phyloP scores from a whole-genome alignment of 495 filamentous ascomycete species.

The Aspergillus diversus region DNA sequence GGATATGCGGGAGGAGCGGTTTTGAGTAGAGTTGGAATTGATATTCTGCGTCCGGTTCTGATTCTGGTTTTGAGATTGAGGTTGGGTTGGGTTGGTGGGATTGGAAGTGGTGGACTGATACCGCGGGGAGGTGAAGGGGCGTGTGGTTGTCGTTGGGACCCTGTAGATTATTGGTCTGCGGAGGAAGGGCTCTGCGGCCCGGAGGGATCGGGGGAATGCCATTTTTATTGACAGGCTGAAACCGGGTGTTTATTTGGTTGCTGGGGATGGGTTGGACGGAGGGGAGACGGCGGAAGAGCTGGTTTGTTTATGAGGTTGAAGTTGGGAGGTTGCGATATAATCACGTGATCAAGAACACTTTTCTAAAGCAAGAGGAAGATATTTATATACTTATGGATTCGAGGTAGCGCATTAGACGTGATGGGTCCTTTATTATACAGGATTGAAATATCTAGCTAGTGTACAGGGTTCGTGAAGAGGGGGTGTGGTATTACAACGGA shows the following conservation, averaged over 20 bases:
- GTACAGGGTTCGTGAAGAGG: conserved; percentile 9
- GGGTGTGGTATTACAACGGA: not conserved
- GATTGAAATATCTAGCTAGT: conserved; percentile 11
- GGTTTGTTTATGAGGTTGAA: conserved; percentile 13
- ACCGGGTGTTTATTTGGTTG: not conserved
- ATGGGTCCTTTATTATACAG: conserved; percentile 4
- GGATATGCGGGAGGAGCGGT: conserved; percentile 32
- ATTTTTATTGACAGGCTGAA: not conserved
- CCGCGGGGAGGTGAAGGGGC: not conserved
- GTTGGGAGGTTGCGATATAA: conserved; percentile 3
- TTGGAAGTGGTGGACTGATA: not conserved
- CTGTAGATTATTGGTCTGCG: conserved; percentile 17
- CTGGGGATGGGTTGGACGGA: conserved; percentile 3
- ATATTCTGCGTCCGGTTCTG: too few relatives aligned
- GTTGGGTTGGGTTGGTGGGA: conserved; percentile 18
- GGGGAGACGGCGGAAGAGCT: conserved; percentile 13
- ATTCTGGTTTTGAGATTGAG: conserved; percentile 14
- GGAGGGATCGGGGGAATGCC: conserved; percentile 19
- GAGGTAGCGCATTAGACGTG: not conserved
- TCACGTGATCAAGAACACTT: conserved; percentile 23
- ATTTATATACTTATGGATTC: not conserved
- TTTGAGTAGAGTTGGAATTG: not conserved
- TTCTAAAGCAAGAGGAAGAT: not conserved
- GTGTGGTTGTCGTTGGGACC: conserved; percentile 19
- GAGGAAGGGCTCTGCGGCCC: conserved; percentile 18